Percentiles rank a stretch among this genome's conserved stretches.
Conservation (phyloP, 805 yeast species). For the Yarrowia keelungensis region DNA sequence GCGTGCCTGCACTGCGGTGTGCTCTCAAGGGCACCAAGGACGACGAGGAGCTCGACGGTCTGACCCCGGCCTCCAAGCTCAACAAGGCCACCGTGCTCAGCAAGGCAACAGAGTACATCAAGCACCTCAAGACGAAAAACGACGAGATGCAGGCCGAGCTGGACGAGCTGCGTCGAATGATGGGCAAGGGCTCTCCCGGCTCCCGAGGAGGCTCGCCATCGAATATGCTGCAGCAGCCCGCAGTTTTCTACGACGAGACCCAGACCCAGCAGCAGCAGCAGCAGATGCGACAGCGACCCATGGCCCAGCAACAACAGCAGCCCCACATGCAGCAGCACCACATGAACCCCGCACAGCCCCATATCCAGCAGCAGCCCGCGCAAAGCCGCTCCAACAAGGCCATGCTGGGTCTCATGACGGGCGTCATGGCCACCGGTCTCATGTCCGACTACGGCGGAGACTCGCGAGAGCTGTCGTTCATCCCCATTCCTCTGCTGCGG, state of each 20-base stretch:
- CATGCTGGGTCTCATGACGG: slow-evolving; percentile 52
- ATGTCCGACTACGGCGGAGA: slow-evolving; percentile 43
- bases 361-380: slow-evolving; percentile 18
- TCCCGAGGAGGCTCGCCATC: slow-evolving; percentile 20
- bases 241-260: slow-evolving; percentile 35
- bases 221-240: slow-evolving; percentile 36
- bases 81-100: slow-evolving; percentile 80
- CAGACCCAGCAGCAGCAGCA: slow-evolving; percentile 26
- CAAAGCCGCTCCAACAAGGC: slow-evolving; percentile 43
- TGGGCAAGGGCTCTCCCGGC: slow-evolving; percentile 11
- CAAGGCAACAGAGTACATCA: slow-evolving; percentile 81
- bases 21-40: slow-evolving; percentile 59
- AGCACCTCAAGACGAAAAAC: slow-evolving; percentile 71
- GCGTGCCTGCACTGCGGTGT: slow-evolving; percentile 77
- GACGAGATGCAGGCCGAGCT: slow-evolving; percentile 59
- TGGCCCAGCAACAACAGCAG: slow-evolving; percentile 11
- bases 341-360: slow-evolving; percentile 27
- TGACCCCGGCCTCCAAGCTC: slow-evolving; percentile 74
- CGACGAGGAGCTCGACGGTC: slow-evolving; percentile 66
- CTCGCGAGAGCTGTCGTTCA: slow-evolving; percentile 48
- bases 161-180: slow-evolving; percentile 49
- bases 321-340: slow-evolving; percentile 35
- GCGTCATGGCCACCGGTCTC: slow-evolving; percentile 49
- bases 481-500: slow-evolving; percentile 44
- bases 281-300: slow-evolving; percentile 35